Conservation (phyloP, 441 rosid species). For the Lepidium campestre region DNA sequence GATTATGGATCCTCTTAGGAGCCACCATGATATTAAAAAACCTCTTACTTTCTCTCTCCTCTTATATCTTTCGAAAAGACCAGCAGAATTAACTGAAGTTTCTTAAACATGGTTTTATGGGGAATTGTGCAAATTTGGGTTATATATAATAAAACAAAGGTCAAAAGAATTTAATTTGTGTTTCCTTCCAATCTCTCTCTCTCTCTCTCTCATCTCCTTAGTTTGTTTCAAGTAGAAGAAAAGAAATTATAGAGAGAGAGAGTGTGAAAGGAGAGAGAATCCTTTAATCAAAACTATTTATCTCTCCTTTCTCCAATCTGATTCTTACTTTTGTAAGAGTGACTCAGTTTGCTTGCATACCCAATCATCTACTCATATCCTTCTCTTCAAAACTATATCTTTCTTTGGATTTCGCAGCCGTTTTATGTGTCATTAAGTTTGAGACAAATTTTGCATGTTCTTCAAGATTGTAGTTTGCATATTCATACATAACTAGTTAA, state of each 20-base stretch:
- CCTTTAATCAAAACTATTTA: constrained; percentile 19
- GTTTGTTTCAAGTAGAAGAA: constrained; percentile 31
- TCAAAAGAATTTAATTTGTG: constrained; percentile 5
- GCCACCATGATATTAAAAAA: constrained; percentile 14
- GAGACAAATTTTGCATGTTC: not conserved
- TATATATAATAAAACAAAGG: constrained; percentile 1
- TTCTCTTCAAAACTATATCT: constrained; percentile 2
- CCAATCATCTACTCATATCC: constrained; percentile 14
- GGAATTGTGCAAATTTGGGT: constrained; percentile 23
- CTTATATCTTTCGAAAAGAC: constrained; percentile 6
- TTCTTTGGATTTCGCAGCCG: not conserved
- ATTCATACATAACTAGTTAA: not conserved
- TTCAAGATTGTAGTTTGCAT: not conserved
- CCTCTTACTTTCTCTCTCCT: not conserved
- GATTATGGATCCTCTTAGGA: constrained; percentile 34
- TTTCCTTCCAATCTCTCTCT: not conserved
- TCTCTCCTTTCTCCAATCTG: constrained; percentile 15
- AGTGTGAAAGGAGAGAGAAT: constrained; percentile 24
- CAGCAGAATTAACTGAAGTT: constrained; percentile 4
- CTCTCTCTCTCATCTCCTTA: not conserved
- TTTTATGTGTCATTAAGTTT: not conserved
- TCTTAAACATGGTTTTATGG: constrained; percentile 17
- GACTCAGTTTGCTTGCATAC: constrained; percentile 20
- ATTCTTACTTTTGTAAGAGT: constrained; percentile 22
- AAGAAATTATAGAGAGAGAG: constrained; percentile 22